Evolutionary conservation across 1,284 basidiomycete genomes (phyloP).

Genomic region (Microstroma glucosiphilum): DNA sequence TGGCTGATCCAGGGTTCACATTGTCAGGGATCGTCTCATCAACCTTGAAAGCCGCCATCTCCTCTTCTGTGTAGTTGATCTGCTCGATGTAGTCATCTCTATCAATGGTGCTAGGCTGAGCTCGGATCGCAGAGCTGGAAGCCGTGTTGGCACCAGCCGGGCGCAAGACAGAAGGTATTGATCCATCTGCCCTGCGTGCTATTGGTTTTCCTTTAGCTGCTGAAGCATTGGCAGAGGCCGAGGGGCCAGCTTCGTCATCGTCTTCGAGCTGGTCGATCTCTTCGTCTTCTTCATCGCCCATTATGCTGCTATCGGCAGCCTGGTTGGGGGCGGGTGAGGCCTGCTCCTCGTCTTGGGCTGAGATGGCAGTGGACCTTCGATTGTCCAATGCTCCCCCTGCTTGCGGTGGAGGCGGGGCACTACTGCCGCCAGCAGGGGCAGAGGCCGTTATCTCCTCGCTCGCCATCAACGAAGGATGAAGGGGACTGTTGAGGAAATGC

Average conservation of each 20-base stretch:
- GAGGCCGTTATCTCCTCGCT: too few species aligned
- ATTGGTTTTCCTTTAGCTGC: neutral
- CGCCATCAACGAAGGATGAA: too few species aligned
- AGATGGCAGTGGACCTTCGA: neutral
- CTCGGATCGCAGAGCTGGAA: neutral
- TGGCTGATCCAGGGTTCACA: slow-evolving; percentile 4
- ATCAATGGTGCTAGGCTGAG: neutral
- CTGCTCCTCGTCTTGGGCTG: neutral
- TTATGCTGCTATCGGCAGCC: slow-evolving; percentile 17
- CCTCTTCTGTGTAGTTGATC: neutral
- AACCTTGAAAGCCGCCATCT: slow-evolving; percentile 10
- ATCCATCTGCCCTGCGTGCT: too few species aligned
- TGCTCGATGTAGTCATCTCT: neutral
- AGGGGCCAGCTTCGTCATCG: neutral
- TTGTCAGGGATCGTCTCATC: neutral
- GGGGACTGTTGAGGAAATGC: too few species aligned
- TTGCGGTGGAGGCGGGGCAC: neutral
- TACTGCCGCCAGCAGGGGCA: neutral
- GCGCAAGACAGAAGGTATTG: neutral
- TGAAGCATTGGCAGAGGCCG: neutral
- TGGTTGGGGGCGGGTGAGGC: neutral
- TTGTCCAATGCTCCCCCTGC: neutral
- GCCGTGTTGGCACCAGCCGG: neutral
- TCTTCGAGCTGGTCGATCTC: slow-evolving; percentile 55
- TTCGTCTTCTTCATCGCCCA: slow-evolving; percentile 61